phyloP scores from a whole-genome alignment of 352 stramenopile species.

The Phytophthora pisi region DNA sequence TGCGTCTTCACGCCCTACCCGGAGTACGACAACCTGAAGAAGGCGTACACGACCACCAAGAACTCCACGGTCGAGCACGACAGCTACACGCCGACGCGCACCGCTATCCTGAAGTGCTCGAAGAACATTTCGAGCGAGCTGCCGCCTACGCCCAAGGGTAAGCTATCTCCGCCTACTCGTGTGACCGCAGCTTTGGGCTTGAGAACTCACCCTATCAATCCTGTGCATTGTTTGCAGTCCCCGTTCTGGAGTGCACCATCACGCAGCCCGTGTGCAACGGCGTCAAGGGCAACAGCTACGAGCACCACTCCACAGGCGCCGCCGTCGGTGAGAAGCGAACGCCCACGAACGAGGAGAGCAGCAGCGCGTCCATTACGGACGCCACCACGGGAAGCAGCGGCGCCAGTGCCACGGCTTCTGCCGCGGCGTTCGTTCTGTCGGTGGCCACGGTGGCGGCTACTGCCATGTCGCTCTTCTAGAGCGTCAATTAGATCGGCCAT shows the following conservation, averaged over 20 bases:
- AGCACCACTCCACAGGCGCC: slow-evolving; percentile 17
- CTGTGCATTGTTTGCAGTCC: slow-evolving; percentile 17
- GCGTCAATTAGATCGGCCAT: background rate
- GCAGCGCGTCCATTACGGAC: background rate
- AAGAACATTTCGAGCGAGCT: slow-evolving; percentile 49
- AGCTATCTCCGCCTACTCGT: background rate
- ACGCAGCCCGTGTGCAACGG: slow-evolving; percentile 49
- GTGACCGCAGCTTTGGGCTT: background rate
- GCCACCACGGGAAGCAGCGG: slow-evolving; percentile 12
- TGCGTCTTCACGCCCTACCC: slow-evolving; percentile 64
- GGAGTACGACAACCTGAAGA: slow-evolving; percentile 64
- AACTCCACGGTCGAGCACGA: slow-evolving; percentile 50
- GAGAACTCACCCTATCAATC: background rate
- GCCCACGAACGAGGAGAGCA: slow-evolving; percentile 33
- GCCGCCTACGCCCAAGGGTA: slow-evolving; percentile 46
- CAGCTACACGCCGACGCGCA: slow-evolving; percentile 45
- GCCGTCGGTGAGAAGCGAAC: slow-evolving; percentile 35
- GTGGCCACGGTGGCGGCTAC: slow-evolving; percentile 21
- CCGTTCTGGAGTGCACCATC: slow-evolving; percentile 42
- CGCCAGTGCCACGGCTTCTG: slow-evolving; percentile 11
- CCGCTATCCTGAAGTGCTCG: slow-evolving; percentile 45
- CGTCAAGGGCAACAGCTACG: slow-evolving; percentile 38
- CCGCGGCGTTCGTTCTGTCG: slow-evolving; percentile 21
- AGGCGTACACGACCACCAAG: slow-evolving; percentile 54
- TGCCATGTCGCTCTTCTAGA: slow-evolving; percentile 32